Conservation (phyloP, 2,329 filamentous ascomycete genomes). For the Alternaria ventricosa region DNA sequence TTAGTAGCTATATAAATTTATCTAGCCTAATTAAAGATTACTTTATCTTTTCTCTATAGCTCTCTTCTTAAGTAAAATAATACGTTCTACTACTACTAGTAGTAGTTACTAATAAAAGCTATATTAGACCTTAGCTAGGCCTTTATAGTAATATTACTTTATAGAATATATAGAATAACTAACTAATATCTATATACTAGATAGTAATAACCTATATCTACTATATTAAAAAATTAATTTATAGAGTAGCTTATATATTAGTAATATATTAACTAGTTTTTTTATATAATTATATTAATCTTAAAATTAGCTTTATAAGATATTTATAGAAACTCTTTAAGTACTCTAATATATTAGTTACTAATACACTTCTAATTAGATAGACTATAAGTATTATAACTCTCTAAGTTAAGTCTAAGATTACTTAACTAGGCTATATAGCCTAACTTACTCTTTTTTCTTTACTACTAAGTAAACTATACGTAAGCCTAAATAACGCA, state of each 20-base stretch:
- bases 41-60: slow-evolving; percentile 43
- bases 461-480: no score
- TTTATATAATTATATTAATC: neutral
- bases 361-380: neutral
- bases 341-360: neutral
- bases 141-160: slow-evolving; percentile 11
- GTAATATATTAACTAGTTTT: neutral
- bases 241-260: neutral
- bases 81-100: neutral
- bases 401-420: no score
- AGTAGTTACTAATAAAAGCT: slow-evolving; percentile 8
- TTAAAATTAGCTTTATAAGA: neutral
- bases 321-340: neutral
- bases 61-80: neutral
- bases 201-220: neutral
- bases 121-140: neutral
- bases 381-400: no score
- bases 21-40: slow-evolving; percentile 64
- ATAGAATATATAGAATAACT: slow-evolving; percentile 3
- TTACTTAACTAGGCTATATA: no score
- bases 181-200: neutral
- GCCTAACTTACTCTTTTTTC: no score
- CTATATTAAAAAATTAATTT: neutral
- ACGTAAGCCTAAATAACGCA: no score
- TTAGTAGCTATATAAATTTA: slow-evolving; percentile 68